These are phyloP conservation scores for Penstemon eatonii DNA, from an alignment of 257 asterid species.

Conservation along the genomic window DNA sequence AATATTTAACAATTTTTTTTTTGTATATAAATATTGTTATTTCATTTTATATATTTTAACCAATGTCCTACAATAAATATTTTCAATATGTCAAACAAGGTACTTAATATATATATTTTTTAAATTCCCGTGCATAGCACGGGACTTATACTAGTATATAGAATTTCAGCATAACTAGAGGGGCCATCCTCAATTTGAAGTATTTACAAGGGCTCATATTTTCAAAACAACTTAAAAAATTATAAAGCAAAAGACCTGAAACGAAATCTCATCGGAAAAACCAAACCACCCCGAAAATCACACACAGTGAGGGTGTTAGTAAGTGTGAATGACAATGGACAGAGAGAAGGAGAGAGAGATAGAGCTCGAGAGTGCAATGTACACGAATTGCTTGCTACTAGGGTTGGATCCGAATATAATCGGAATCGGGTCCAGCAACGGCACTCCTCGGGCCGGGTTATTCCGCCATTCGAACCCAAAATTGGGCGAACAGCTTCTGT, in stretches of 20 bases:
- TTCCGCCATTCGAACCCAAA: slow-evolving; percentile 99
- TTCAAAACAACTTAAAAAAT: background rate
- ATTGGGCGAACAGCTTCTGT: slow-evolving; percentile 95
- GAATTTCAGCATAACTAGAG: background rate
- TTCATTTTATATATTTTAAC: too few species aligned
- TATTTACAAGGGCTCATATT: background rate
- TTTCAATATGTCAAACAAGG: too few species aligned
- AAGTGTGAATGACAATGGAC: slow-evolving; percentile 87
- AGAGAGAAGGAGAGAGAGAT: slow-evolving; percentile 98
- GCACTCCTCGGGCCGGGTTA: slow-evolving; percentile 83
- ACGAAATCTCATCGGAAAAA: slow-evolving; percentile 5
- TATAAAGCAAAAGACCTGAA: background rate
- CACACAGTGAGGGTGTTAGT: slow-evolving; percentile 4
- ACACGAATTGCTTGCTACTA: slow-evolving; percentile 95
- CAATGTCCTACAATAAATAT: too few species aligned
- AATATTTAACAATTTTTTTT: too few species aligned
- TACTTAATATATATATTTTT: too few species aligned
- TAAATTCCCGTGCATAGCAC: too few species aligned
- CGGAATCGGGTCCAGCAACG: slow-evolving; percentile 84
- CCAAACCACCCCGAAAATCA: slow-evolving; percentile 4
- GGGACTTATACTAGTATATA: too few species aligned
- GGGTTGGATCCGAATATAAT: slow-evolving; percentile 93
- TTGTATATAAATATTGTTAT: too few species aligned
- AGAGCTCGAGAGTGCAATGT: slow-evolving; percentile 99
- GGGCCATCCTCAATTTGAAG: background rate